Conservation (phyloP, 2,329 filamentous ascomycete species). For the Scedosporium dehoogii region DNA sequence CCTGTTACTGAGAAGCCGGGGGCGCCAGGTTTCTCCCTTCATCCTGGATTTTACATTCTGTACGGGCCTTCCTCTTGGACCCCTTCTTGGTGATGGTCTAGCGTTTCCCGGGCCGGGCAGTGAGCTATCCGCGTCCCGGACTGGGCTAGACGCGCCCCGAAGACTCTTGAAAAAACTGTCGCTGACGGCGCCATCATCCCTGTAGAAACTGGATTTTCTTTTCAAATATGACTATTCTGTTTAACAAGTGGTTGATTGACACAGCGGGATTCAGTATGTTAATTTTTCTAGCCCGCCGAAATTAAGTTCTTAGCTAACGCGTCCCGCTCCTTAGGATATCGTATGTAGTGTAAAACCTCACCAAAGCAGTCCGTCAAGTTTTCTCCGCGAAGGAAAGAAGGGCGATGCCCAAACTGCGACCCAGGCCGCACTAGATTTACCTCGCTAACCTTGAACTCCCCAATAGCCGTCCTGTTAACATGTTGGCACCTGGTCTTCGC, state of each 20-base stretch:
- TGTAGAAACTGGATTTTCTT: conserved; percentile 67
- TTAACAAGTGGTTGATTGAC: conserved; percentile 86
- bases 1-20: conserved; percentile 13
- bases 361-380: too few relatives aligned
- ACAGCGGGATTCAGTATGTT: conserved; percentile 59
- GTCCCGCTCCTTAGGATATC: conserved; percentile 22
- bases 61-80: neutral
- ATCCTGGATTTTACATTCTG: conserved; percentile 22
- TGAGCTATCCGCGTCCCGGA: neutral
- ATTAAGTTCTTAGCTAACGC: conserved; percentile 14
- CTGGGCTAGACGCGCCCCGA: neutral
- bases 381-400: too few relatives aligned
- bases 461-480: conserved; percentile 45
- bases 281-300: conserved; percentile 16
- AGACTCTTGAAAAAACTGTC: neutral
- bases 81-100: neutral
- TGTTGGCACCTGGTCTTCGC: conserved; percentile 62
- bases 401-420: neutral
- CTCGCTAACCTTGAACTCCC: neutral
- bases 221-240: conserved; percentile 76
- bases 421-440: neutral
- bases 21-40: conserved; percentile 11
- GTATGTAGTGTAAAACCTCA: conserved; percentile 22
- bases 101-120: neutral
- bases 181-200: neutral